A percentile compares a stretch with the other conserved stretches of the same genome.
Conservation (phyloP, 345 rosid genomes). For the Salix suchowensis region DNA sequence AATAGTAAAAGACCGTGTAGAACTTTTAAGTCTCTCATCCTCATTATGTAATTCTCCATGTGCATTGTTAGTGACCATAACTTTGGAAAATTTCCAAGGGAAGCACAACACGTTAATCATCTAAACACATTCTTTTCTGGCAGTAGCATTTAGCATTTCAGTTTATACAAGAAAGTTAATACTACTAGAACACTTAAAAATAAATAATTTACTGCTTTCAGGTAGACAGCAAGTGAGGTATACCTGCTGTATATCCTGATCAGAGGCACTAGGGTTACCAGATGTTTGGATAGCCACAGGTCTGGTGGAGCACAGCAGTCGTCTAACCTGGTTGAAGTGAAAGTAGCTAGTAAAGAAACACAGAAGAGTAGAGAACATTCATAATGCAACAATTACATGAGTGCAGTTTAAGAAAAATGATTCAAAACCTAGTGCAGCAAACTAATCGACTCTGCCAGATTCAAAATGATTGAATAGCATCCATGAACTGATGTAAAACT, state of each 20-base stretch:
- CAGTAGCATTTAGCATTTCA: neutral
- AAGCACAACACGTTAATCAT: neutral
- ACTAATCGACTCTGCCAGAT: neutral
- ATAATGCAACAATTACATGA: slow-evolving; percentile 3
- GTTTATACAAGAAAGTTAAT: neutral
- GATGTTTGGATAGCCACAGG: slow-evolving; percentile 84
- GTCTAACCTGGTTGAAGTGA: slow-evolving; percentile 64
- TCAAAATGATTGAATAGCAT: neutral
- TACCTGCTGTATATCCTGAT: slow-evolving; percentile 98
- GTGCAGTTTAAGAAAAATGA: neutral
- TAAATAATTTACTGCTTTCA: neutral
- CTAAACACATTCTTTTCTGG: neutral
- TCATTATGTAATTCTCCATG: no score
- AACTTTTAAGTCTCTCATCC: neutral
- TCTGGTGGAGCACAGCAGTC: slow-evolving; percentile 78
- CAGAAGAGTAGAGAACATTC: neutral
- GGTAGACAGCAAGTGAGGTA: neutral
- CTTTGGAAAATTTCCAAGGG: neutral
- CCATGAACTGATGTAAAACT: neutral
- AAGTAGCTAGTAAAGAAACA: slow-evolving; percentile 1
- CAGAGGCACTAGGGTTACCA: slow-evolving; percentile 67
- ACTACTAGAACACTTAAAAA: neutral
- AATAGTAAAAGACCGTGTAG: neutral
- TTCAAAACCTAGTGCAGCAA: neutral
- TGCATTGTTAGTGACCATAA: neutral